Conservation (phyloP, 495 filamentous ascomycete genomes). For the Friedmanniomyces simplex region DNA sequence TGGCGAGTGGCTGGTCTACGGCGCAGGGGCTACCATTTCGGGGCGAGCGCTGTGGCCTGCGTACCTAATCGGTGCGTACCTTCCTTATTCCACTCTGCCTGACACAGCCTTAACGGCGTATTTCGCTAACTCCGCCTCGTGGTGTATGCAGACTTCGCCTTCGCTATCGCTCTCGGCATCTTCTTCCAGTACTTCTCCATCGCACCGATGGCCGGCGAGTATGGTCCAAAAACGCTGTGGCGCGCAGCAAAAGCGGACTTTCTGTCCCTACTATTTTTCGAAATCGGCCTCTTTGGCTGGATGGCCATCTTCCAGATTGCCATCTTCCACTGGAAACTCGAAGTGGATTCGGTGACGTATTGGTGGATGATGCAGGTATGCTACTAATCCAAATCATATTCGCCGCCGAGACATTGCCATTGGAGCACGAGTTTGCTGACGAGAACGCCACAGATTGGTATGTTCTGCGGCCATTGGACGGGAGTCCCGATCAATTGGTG, state of each 20-base stretch:
- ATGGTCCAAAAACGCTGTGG: conserved; percentile 21
- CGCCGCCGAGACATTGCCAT: too few species aligned
- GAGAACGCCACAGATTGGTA: conserved; percentile 30
- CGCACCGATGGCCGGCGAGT: conserved; percentile 27
- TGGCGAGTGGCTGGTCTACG: conserved; percentile 32
- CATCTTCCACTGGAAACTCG: conserved; percentile 16
- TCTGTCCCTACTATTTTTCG: conserved; percentile 20
- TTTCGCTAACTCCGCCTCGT: neutral
- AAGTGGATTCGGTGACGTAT: conserved; percentile 25
- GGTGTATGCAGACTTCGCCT: conserved; percentile 23
- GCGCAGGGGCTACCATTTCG: conserved; percentile 19
- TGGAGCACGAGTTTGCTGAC: too few species aligned
- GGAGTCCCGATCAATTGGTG: conserved; percentile 29
- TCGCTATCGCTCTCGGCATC: conserved; percentile 27
- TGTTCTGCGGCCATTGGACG: conserved; percentile 25
- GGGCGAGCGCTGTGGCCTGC: conserved; percentile 16
- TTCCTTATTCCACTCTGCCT: too few species aligned
- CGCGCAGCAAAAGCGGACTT: conserved; percentile 28
- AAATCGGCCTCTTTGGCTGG: conserved; percentile 30
- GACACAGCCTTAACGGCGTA: too few species aligned
- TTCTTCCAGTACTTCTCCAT: conserved; percentile 32
- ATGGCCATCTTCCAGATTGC: conserved; percentile 28
- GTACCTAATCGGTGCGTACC: conserved; percentile 6
- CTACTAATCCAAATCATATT: too few species aligned
- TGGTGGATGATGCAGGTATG: conserved; percentile 22